These are phyloP conservation scores for Suhomyces kilbournensis DNA, from an alignment of 805 yeast genomes.

Conservation along the genomic window DNA sequence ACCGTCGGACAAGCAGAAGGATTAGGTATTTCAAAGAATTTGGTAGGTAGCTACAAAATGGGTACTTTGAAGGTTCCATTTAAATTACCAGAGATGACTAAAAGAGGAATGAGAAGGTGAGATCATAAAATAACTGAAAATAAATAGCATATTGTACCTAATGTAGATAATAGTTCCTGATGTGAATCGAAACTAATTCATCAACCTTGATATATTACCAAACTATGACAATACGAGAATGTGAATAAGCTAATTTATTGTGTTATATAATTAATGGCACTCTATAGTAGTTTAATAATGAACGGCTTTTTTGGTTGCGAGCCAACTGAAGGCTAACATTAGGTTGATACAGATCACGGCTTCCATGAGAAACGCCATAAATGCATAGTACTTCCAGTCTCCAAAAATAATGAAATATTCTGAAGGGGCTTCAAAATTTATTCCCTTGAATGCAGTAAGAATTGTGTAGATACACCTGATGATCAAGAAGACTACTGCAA, in stretches of 20 bases:
- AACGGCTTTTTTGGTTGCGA: not conserved
- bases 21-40: constrained; percentile 59
- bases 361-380: constrained; percentile 7
- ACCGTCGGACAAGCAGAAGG: constrained; percentile 74
- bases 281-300: not conserved
- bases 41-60: constrained; percentile 65
- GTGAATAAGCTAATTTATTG: not conserved
- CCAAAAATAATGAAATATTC: constrained; percentile 5
- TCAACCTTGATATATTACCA: not conserved
- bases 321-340: constrained; percentile 6
- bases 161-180: not conserved
- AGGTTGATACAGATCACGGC: constrained; percentile 2
- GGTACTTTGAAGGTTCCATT: constrained; percentile 88
- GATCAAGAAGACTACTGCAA: not conserved
- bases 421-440: constrained; percentile 4
- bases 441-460: constrained; percentile 2
- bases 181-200: not conserved
- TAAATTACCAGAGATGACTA: constrained; percentile 77
- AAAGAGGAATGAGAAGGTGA: constrained; percentile 38
- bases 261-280: not conserved
- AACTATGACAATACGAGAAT: not conserved
- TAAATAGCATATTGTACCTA: not conserved
- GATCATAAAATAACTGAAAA: not conserved
- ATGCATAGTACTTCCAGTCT: constrained; percentile 10
- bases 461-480: constrained; percentile 7